Evolutionary conservation across 2,329 filamentous ascomycete genomes (phyloP).

Genomic region (Hypomyces rosellus): DNA sequence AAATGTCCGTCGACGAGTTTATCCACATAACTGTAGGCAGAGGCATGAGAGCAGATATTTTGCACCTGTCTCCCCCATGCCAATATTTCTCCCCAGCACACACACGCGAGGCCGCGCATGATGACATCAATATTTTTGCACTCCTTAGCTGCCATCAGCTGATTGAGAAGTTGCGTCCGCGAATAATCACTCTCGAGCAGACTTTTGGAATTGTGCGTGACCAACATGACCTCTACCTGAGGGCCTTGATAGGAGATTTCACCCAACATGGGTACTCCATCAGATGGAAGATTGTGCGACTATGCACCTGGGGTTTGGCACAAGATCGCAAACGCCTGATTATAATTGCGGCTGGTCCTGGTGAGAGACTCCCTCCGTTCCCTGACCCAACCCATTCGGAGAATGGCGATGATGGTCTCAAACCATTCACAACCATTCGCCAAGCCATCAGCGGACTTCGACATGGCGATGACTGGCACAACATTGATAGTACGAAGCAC

Average conservation of each 20-base stretch:
- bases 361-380: constrained; percentile 62
- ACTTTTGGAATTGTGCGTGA: constrained; percentile 60
- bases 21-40: constrained; percentile 26
- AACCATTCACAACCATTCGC: constrained; percentile 38
- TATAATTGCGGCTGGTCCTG: constrained; percentile 57
- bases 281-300: constrained; percentile 56
- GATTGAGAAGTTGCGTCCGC: constrained; percentile 52
- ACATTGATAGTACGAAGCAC: constrained; percentile 23
- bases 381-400: constrained; percentile 55
- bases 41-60: constrained; percentile 51
- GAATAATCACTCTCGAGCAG: constrained; percentile 72
- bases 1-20: constrained; percentile 44
- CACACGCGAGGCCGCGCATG: constrained; percentile 59
- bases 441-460: constrained; percentile 34
- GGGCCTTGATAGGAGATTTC: constrained; percentile 56
- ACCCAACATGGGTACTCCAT: constrained; percentile 62
- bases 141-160: constrained; percentile 49
- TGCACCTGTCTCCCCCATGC: constrained; percentile 73
- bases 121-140: constrained; percentile 62
- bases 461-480: constrained; percentile 33
- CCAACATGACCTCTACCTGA: constrained; percentile 50
- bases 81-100: constrained; percentile 70
- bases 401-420: constrained; percentile 27
- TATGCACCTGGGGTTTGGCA: constrained; percentile 45
- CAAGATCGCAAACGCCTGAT: constrained; percentile 47